Base-by-base conservation (phyloP, 257 asterid species). In the Coffea canephora region DNA sequence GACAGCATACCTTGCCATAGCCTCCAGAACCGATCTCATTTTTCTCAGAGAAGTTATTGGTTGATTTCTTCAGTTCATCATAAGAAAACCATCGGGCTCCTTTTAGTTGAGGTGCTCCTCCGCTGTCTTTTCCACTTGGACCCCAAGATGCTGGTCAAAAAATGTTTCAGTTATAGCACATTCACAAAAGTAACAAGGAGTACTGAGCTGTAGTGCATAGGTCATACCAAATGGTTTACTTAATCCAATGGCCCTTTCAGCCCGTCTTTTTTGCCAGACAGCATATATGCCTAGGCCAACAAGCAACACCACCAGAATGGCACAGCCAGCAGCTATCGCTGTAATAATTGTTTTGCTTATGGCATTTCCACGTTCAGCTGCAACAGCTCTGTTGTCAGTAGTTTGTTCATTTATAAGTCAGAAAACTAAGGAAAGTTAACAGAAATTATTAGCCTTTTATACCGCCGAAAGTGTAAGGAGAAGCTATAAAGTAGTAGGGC, bases 171-270 rank as follows among this genome's bases (percentile, higher is more conserved):
- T 73, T 6, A 18, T 41, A 18, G 43, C 65, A 75, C 77, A 62
- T 62, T 62, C 15, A 62, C 54, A 61, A 55, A 19, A 12, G 19
- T 34, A 68, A 19, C 18, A 62, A 31, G 34, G 36, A 66, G 4
- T 39, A 16, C 54, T 77, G 55, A 79, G 21, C 71, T 41, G 18
- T 1, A 8, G 59, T 19, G 71, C 69, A 25, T 21, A 43, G n/a
- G 67, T 65, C n/a, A 69, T 90, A 94, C 99, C 98, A 78, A 94
- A 96, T 79, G 98, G 97, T 84, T 87, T 91, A 77, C 93, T 94
- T 46, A 94, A 62, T 46, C 96, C 89, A 45, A 89, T 90, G 80
- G 97, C 97, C 89, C 87, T 87, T 80, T 94, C 98, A 74, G 98
- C 99, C 6, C 97, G 92, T 43, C 78, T 89, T 86, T 92, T 96